Evolutionary conservation across 768 basidiomycete genomes (phyloP).

Genomic region (Auriscalpium vulgare): DNA sequence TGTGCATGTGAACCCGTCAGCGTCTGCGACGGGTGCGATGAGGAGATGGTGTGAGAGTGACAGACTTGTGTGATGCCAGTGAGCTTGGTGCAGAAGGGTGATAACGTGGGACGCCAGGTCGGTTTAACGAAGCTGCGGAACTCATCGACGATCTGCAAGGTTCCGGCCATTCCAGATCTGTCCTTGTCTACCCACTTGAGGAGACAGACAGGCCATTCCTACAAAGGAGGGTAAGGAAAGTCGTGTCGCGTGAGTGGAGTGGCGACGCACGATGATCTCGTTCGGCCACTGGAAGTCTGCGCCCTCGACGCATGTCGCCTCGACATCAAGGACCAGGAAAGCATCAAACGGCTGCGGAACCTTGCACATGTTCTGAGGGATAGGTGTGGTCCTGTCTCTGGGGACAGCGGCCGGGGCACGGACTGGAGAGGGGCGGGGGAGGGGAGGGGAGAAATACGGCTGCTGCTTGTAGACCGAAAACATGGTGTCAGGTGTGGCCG

Average conservation of each 20-base stretch:
- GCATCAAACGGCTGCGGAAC: slow-evolving; percentile 54
- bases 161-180: slow-evolving; percentile 39
- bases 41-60: slow-evolving; percentile 10
- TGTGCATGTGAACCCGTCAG: slow-evolving; percentile 24
- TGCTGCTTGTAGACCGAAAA: slow-evolving; percentile 8
- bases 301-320: slow-evolving; percentile 71
- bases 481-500: background rate
- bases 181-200: slow-evolving; percentile 71
- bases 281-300: slow-evolving; percentile 80
- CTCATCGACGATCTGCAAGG: slow-evolving; percentile 65
- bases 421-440: background rate
- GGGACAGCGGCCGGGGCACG: background rate
- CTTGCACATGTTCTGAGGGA: background rate
- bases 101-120: slow-evolving; percentile 75
- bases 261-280: slow-evolving; percentile 80
- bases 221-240: slow-evolving; percentile 1
- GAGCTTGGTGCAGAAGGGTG: slow-evolving; percentile 75
- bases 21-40: background rate
- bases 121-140: slow-evolving; percentile 87
- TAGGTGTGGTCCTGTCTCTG: background rate
- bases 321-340: slow-evolving; percentile 85
- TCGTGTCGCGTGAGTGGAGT: slow-evolving; percentile 1
- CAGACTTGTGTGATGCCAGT: slow-evolving; percentile 92
- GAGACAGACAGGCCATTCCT: slow-evolving; percentile 94
- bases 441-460: slow-evolving; percentile 1